Evolutionary conservation across 1,139 yeast genomes (phyloP).

Genomic region (Eremothecium gossypii): DNA sequence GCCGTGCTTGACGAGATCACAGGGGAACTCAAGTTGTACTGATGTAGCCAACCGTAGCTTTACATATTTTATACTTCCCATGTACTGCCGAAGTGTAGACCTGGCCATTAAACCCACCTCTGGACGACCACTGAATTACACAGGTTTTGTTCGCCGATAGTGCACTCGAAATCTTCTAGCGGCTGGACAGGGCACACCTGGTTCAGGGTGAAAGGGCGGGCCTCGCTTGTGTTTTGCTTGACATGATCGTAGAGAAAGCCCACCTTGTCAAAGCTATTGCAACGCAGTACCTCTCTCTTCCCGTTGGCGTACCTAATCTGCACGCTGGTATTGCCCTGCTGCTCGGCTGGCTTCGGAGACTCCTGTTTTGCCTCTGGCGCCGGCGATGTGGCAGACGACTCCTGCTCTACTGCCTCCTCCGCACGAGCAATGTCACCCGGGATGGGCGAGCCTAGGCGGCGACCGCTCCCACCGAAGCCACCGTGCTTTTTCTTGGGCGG

Average conservation of each 20-base stretch:
- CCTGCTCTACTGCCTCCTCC: constrained; percentile 1
- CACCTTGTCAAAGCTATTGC: constrained; percentile 61
- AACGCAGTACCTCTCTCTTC: constrained; percentile 52
- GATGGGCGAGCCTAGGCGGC: constrained; percentile 81
- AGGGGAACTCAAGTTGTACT: constrained; percentile 66
- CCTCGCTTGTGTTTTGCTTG: constrained; percentile 33
- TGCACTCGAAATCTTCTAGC: constrained; percentile 46
- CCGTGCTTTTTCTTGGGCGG: constrained; percentile 62
- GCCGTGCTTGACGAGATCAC: constrained; percentile 71
- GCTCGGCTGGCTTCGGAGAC: constrained; percentile 18
- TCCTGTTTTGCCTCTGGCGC: constrained; percentile 15
- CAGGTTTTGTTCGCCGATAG: constrained; percentile 68
- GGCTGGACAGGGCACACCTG: constrained; percentile 80
- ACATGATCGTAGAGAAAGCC: constrained; percentile 63
- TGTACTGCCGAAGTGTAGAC: neutral
- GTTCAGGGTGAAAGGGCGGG: constrained; percentile 56
- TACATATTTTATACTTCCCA: neutral
- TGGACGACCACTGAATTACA: constrained; percentile 85
- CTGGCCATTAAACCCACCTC: constrained; percentile 43
- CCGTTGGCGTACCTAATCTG: constrained; percentile 87
- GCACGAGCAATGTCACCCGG: constrained; percentile 47
- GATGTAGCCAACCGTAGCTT: constrained; percentile 11
- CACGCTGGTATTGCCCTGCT: constrained; percentile 60
- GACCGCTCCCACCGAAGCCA: constrained; percentile 80
- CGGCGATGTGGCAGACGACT: neutral